Evolutionary conservation across 2,329 filamentous ascomycete genomes (phyloP), one percentile per base, ranked within the genome.

Genomic region (Xylaria polymorpha): DNA sequence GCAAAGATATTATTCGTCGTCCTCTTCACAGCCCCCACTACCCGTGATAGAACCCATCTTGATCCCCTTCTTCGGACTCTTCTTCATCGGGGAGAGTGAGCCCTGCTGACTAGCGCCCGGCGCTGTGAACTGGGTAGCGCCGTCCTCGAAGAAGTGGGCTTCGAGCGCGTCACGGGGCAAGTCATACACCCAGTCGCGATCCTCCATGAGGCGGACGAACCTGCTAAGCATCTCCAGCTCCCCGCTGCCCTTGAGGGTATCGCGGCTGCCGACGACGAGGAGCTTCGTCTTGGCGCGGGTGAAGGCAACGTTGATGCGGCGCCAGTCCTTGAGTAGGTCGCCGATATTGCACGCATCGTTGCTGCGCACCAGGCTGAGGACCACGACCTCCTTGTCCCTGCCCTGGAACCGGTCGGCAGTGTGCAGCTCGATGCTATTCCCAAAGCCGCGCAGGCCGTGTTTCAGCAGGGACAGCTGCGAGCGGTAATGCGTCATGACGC

Each of bases 401-500:
- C 96, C 96, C 79, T 99, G 96, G 80, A 97, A 99, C 53, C 95
- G 94, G 81, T 99, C 96, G 3, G 96, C 94, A 0, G 96, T 98
- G 80, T 99, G 94, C 87, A 98, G 94, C 81, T 99, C 96, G 1
- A 99, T 90, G 1, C 88, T 87, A 0, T 84, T 73, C 0, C 85
- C 82, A 74, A 85, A 81, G 50, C 82, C 83, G 39, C 88, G 88
- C 41, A 97, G 87, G 12, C 85, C 86, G 69, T 94, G 89, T 72
- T 93, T 92, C 0, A 99, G 85, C 2, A 97, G 84, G 0, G 93
- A 90, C 1, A 99, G 88, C 80, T 99, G 96, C 6, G 92, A 94
- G 67, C 96, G 92, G 81, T 99, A 99, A 80, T 98, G 94, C 18
- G 96, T 98, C 83, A 99, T 98, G 73, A 99, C 92, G 56, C 96